These are phyloP conservation scores for Prinsepia uniflora DNA, from an alignment of 306 rosid species.

Conservation along the genomic window DNA sequence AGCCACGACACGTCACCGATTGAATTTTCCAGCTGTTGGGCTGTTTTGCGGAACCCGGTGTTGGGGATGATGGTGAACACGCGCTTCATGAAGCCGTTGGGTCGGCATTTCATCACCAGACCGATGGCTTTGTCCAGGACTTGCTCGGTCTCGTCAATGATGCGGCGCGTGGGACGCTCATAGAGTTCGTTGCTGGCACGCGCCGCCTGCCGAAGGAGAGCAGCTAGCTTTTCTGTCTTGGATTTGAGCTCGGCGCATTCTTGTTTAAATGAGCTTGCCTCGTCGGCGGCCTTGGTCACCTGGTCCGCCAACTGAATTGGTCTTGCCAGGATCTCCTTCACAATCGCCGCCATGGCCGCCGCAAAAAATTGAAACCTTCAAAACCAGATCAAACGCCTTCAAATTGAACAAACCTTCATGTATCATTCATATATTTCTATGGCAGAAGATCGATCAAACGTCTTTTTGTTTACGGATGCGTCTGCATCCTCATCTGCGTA, in stretches of 20 bases:
- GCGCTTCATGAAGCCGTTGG: conserved; percentile 46
- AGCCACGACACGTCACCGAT: conserved; percentile 80
- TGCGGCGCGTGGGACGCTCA: conserved; percentile 73
- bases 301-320: conserved; percentile 84
- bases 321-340: conserved; percentile 79
- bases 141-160: conserved; percentile 70
- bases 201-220: conserved; percentile 70
- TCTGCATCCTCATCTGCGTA: conserved; percentile 12
- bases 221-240: conserved; percentile 70
- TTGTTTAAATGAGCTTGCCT: conserved; percentile 47
- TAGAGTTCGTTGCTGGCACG: conserved; percentile 68
- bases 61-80: conserved; percentile 72
- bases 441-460: not conserved
- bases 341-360: conserved; percentile 54
- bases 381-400: conserved; percentile 2
- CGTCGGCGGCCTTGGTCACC: conserved; percentile 53
- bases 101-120: conserved; percentile 61
- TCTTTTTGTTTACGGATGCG: not conserved
- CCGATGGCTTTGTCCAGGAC: conserved; percentile 61
- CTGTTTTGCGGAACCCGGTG: conserved; percentile 50
- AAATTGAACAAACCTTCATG: not conserved
- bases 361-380: not conserved
- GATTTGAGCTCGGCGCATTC: conserved; percentile 65
- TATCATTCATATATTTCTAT: not conserved
- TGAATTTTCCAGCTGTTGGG: conserved; percentile 59